phyloP scores from a whole-genome alignment of 139 green algal species.

The Ettlia oleoabundans region DNA sequence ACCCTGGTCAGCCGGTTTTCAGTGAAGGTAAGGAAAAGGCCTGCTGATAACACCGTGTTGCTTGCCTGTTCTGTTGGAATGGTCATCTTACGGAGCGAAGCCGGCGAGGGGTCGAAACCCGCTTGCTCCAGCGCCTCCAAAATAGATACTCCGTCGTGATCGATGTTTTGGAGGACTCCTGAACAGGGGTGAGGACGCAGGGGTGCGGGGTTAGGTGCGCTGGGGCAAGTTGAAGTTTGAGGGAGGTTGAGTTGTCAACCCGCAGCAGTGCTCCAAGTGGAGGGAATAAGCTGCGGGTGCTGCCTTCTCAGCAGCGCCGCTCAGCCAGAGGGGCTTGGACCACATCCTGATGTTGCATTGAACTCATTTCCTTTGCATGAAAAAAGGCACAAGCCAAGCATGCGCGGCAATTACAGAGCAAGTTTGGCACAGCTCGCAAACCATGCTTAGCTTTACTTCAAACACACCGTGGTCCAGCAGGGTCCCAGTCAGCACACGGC shows the following conservation, averaged over 20 bases:
- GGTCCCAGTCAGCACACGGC: constrained; percentile 71
- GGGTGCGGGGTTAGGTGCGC: no score
- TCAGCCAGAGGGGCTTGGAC: no score
- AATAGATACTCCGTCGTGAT: constrained; percentile 64
- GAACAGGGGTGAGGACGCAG: background rate
- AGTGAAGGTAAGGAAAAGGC: background rate
- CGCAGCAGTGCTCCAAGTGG: no score
- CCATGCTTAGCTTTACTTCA: no score
- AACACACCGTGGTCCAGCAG: constrained; percentile 49
- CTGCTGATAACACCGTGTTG: no score
- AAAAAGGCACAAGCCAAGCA: background rate
- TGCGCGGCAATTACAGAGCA: background rate
- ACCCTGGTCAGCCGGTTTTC: background rate
- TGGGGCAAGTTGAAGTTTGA: no score
- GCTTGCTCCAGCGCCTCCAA: constrained; percentile 56
- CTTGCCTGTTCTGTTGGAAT: constrained; percentile 2
- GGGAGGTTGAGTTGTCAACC: background rate
- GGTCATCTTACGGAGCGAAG: constrained; percentile 31
- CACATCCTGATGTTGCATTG: no score
- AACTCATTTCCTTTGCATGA: no score
- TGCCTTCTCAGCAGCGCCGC: background rate
- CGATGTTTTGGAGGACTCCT: constrained; percentile 58
- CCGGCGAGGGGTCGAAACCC: constrained; percentile 44
- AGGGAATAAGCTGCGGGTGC: background rate
- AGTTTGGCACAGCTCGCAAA: no score